phyloP scores from a whole-genome alignment of 192 early-diverging fungal genomes.

The Kickxella alabastrina region DNA sequence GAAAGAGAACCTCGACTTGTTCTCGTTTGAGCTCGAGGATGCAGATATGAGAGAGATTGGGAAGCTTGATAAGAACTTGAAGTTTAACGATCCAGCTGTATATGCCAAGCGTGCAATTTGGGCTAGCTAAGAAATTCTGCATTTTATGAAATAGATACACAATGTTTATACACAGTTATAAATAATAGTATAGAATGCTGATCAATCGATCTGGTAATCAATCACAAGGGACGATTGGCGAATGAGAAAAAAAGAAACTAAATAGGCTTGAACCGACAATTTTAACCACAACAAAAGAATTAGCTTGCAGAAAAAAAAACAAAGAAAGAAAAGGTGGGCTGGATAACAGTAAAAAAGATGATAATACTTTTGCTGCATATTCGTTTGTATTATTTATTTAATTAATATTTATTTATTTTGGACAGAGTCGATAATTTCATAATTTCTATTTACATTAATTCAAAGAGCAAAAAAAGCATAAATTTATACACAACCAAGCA shows the following conservation, averaged over 20 bases:
- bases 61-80: constrained; percentile 18
- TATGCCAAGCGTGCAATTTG: constrained; percentile 19
- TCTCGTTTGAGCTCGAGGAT: constrained; percentile 19
- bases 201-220: not conserved
- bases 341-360: too few relatives aligned
- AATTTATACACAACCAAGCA: too few relatives aligned
- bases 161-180: not conserved
- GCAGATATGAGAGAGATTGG: constrained; percentile 23
- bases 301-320: not conserved
- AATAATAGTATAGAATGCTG: not conserved
- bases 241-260: not conserved
- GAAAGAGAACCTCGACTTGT: constrained; percentile 29
- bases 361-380: too few relatives aligned
- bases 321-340: not conserved
- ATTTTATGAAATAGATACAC: not conserved
- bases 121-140: constrained; percentile 18
- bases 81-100: constrained; percentile 26
- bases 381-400: too few relatives aligned
- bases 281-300: not conserved
- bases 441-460: not conserved
- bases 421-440: not conserved
- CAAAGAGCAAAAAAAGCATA: not conserved
- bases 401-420: not conserved
- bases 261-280: not conserved
- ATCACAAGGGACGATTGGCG: too few relatives aligned